Evolutionary conservation across 2,329 filamentous ascomycete genomes (phyloP).

Genomic region (Verticillium isaacii): DNA sequence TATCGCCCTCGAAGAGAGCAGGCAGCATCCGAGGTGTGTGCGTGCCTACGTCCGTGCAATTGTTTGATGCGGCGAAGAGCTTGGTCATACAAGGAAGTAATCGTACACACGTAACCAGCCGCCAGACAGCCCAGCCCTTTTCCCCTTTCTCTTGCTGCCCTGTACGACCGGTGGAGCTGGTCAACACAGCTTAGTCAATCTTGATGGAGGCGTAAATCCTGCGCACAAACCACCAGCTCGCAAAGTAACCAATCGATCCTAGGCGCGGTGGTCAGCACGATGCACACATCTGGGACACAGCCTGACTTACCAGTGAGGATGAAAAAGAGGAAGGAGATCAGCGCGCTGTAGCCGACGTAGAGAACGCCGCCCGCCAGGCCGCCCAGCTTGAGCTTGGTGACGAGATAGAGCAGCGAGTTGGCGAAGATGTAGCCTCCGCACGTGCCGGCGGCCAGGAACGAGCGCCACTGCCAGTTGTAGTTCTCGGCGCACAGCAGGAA

Average conservation of each 20-base stretch:
- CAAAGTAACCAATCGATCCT: constrained; percentile 95
- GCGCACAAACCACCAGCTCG: constrained; percentile 89
- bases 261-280: constrained; percentile 13
- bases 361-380: constrained; percentile 82
- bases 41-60: not conserved
- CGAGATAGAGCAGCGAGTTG: constrained; percentile 87
- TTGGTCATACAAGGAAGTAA: not conserved
- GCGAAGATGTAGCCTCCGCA: constrained; percentile 88
- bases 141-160: not conserved
- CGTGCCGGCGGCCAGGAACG: constrained; percentile 87
- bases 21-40: not conserved
- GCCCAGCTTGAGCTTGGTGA: constrained; percentile 80
- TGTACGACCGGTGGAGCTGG: not conserved
- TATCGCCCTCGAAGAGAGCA: not conserved
- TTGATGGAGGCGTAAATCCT: constrained; percentile 98
- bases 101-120: not conserved
- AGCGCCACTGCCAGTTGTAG: constrained; percentile 98
- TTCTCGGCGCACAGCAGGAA: constrained; percentile 95
- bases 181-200: constrained; percentile 62
- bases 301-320: constrained; percentile 77
- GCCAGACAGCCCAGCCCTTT: not conserved
- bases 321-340: constrained; percentile 89
- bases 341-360: constrained; percentile 86
- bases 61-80: not conserved
- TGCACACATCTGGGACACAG: not conserved